Evolutionary conservation across 139 green algal genomes (phyloP), one percentile per base, ranked within the genome.

Genomic region (Eudorina sp.): DNA sequence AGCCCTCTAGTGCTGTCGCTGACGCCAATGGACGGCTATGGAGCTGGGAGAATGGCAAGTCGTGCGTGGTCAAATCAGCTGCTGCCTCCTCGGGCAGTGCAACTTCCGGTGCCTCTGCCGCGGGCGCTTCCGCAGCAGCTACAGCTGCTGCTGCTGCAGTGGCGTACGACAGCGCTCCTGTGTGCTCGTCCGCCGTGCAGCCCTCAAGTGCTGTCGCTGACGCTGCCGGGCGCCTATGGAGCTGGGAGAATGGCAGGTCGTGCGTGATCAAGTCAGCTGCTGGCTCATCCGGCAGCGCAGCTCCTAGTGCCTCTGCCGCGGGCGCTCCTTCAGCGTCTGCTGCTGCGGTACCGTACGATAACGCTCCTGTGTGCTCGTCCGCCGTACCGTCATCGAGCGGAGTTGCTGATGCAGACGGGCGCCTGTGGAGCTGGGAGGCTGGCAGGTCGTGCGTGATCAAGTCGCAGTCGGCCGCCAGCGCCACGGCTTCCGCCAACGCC

Each of bases 1-100:
- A 23, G 8, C 55, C 23, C 29, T 66, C 55, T 34, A 66, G 55
- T 25, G 55, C 23, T 66, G 55, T 66, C 29, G 55, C 55, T 19
- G 64, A 73, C n/a, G 34, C 29, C 34, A 38, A 40, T 73, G 64
- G 64, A 6, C 64, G 64, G 29, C n/a, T 76, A 9, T 76, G 68
- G 68, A 16, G 16, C 23, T 76, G 68, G 68, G 68, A 76, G 34
- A 48, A 76, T 6, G 64, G 64, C 64, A 34, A 73, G 64, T 73
- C 64, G 29, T 73, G 64, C 68, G 34, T 21, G 38, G 11, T 25
- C 68, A 48, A 25, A 48, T 76, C 68, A 7, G 9, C 27, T 25
- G 66, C 31, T 25, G 31, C 16, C 55, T 29, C 21, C 5, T 29
- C 55, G 8, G 11, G 14, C 23, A 68, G 16, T 13, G 48, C 66